Base-by-base conservation (phyloP, 2,329 filamentous ascomycete genomes). In the Hymenoscyphus albidus region DNA sequence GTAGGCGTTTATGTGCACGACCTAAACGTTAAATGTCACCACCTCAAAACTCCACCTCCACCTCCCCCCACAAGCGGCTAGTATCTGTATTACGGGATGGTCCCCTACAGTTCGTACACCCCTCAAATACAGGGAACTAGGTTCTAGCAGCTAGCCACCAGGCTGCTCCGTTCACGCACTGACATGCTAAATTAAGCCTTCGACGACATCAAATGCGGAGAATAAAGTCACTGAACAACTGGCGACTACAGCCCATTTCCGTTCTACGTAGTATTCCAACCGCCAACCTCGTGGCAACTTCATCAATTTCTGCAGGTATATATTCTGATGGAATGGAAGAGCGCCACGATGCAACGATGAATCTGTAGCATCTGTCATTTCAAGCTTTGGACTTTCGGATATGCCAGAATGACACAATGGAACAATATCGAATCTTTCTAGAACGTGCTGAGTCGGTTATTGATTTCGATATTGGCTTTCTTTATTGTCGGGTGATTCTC, bases 121-220 rank as follows among this genome's bases (percentile, higher is more conserved):
- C 27, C 42, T 42, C 56, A 27, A n/a, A 13, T 63, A 58, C 62
- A 62, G 65, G 62, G 65, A 59, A 64, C 61, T 58, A 67, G 62
- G 66, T 66, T 68, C 61, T 55, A 62, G 39, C 64, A 65, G 63
- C 59, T 64, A 7, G 18, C 32, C 42, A 31, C 51, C 42, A 44
- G 58, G 58, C 51, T 42, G 63, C 35, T 51, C 14, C 55, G 57
- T 18, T 39, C 51, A 32, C 64, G 44, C 60, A 40, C 35, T 62
- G 61, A 62, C 58, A 62, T 51, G 27, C 48, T 58, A 59, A 65
- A 58, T 40, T 39, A 65, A 63, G 64, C 64, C 64, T 61, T 59
- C 62, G 62, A 64, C 64, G 62, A 64, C 62, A 64, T 62, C 42
- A 42, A 48, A 27, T 38, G 57, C 56, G 51, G 51, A 62, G 27